Evolutionary conservation across 2,329 filamentous ascomycete genomes (phyloP), one percentile per base, ranked within the genome.

Genomic region (Trichoderma oligosporum): DNA sequence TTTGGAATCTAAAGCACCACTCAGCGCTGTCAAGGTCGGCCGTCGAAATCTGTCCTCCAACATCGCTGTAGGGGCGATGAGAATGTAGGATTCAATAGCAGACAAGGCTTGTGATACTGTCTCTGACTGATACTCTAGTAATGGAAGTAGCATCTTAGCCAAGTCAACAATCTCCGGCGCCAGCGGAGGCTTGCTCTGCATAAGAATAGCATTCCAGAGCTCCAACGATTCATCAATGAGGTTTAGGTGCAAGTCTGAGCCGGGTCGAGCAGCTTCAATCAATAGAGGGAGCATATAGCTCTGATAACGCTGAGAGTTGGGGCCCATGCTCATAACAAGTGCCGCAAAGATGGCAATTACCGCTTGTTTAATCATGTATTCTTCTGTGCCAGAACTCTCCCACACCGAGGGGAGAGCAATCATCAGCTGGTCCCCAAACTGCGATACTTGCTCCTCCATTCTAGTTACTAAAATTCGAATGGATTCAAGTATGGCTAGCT

Each of bases 361-460:
- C 1, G 91, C 86, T 72, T 97, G 92, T 72, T 97, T 97, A 78
- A 97, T 88, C 71, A 97, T 83, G 72, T 91, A 90, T 66, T 94
- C 89, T 60, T 96, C 88, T 2, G 76, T 73, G 0, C 87, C 90
- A 2, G 89, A 91, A 51, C 86, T 83, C 60, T 89, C 86, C 94
- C 94, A 99, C 0, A 97, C 78, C 4, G 80, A 79, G 0, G 93
- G 92, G 6, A 97, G 78, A 11, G 91, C 82, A 1, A 83, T 78
- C 71, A 99, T 87, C 60, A 99, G 88, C 59, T 87, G 84, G 65
- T 96, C 90, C 4, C 90, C 89, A 60, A 86, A 86, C 44, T 78
- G 78, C 1, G 78, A 73, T 2, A 85, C 86, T 62, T 89, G 79
- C 31, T 85, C 81, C 66, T 96, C 94, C 76, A 97, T 82, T 49